Evolutionary conservation across 1,139 yeast genomes (phyloP).

Genomic region (Pneumocystis wakefieldiae): DNA sequence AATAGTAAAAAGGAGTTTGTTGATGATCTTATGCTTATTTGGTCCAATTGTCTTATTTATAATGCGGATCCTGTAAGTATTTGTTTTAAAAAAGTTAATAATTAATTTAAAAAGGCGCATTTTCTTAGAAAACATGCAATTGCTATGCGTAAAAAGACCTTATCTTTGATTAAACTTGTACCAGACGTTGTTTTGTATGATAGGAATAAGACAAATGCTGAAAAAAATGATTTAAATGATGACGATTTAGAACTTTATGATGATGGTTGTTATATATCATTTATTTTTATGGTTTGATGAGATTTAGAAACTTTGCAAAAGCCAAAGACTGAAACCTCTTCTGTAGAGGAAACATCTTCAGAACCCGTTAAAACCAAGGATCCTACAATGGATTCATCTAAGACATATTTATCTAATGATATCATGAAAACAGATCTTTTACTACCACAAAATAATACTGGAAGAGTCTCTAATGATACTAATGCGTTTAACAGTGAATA

Average conservation of each 20-base stretch:
- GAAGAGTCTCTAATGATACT: neutral
- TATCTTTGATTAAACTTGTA: slow-evolving; percentile 60
- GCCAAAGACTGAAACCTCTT: slow-evolving; percentile 4
- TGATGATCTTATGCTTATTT: slow-evolving; percentile 81
- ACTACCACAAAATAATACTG: neutral
- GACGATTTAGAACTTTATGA: neutral
- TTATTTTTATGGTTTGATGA: neutral
- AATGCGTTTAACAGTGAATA: neutral
- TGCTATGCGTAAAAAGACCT: slow-evolving; percentile 87
- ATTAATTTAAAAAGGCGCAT: slow-evolving; percentile 31
- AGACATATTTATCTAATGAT: neutral
- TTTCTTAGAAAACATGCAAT: slow-evolving; percentile 80
- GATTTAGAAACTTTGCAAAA: neutral
- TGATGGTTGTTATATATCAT: neutral
- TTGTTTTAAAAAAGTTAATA: neutral
- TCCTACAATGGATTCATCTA: neutral
- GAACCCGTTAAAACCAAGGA: neutral
- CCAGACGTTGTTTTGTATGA: slow-evolving; percentile 76
- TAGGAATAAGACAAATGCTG: slow-evolving; percentile 75
- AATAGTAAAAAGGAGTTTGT: slow-evolving; percentile 76
- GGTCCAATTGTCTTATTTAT: slow-evolving; percentile 86
- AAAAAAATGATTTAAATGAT: slow-evolving; percentile 32
- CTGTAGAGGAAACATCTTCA: neutral
- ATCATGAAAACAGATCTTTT: neutral
- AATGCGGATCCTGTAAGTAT: slow-evolving; percentile 66